Evolutionary conservation across 1,284 basidiomycete genomes (phyloP).

Genomic region (Quambalaria eucalypti): DNA sequence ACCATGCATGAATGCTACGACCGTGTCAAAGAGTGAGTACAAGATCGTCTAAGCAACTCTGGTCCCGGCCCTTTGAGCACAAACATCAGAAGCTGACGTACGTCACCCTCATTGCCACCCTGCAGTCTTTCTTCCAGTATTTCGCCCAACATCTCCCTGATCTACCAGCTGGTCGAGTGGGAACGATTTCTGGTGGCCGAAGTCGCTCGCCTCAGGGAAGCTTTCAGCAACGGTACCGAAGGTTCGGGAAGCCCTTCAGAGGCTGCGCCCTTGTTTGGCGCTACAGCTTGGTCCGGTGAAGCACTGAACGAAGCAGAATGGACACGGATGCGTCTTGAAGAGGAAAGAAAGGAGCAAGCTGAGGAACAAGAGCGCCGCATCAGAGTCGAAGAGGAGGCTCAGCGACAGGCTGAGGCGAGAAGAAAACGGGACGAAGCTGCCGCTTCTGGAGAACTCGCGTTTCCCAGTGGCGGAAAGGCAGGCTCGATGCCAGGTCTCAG

Average conservation of each 20-base stretch:
- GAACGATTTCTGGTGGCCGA: conserved; percentile 60
- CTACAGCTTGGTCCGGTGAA: conserved; percentile 36
- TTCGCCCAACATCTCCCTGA: conserved; percentile 77
- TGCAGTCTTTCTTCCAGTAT: conserved; percentile 20
- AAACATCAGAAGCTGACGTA: too few relatives aligned
- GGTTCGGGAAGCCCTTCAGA: too few relatives aligned
- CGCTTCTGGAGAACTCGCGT: background rate
- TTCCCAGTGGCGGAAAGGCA: background rate
- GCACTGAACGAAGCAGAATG: conserved; percentile 39
- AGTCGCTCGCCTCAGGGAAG: conserved; percentile 18
- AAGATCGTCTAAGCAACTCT: too few relatives aligned
- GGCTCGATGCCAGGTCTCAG: background rate
- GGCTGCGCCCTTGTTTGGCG: too few relatives aligned
- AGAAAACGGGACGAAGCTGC: background rate
- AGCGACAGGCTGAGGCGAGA: conserved; percentile 8
- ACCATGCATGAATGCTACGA: conserved; percentile 88
- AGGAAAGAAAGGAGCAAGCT: conserved; percentile 30
- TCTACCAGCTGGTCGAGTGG: conserved; percentile 91
- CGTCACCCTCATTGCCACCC: too few relatives aligned
- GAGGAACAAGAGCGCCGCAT: conserved; percentile 20
- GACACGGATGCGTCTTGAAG: conserved; percentile 35
- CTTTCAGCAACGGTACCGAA: background rate
- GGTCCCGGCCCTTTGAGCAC: too few relatives aligned
- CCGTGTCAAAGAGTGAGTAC: conserved; percentile 55
- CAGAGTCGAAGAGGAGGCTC: conserved; percentile 16